These are phyloP conservation scores for Erodium moschatum DNA, from an alignment of 441 rosid species.

Conservation along the genomic window DNA sequence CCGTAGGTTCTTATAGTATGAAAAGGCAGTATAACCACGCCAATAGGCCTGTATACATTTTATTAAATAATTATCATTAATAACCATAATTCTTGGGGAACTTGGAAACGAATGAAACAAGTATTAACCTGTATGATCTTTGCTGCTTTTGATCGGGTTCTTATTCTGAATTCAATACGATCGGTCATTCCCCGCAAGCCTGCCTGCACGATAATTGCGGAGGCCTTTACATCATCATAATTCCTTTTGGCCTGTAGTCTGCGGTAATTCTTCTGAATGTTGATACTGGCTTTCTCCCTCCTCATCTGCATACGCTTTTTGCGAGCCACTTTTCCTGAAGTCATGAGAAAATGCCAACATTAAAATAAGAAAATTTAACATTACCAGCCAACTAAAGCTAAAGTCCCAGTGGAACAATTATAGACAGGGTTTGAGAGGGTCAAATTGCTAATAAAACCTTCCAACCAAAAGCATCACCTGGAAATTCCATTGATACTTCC, in stretches of 20 bases:
- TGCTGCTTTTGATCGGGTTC: constrained; percentile 65
- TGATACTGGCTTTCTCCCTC: constrained; percentile 62
- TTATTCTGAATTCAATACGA: constrained; percentile 61
- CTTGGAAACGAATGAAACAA: constrained; percentile 13
- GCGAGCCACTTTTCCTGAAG: constrained; percentile 47
- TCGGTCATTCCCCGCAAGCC: constrained; percentile 77
- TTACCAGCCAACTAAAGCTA: constrained; percentile 46
- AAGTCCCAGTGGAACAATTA: constrained; percentile 6
- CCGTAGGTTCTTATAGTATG: constrained; percentile 66
- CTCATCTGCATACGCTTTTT: constrained; percentile 37
- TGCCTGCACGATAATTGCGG: constrained; percentile 60
- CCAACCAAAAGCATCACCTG: too few species aligned
- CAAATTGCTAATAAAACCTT: constrained; percentile 8
- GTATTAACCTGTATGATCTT: constrained; percentile 64
- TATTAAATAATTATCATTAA: background rate
- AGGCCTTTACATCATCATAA: constrained; percentile 49
- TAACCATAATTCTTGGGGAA: constrained; percentile 22
- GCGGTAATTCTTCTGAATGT: constrained; percentile 73
- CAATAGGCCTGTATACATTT: constrained; percentile 57
- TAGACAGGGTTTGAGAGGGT: constrained; percentile 2
- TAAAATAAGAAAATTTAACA: constrained; percentile 11
- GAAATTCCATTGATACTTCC: background rate
- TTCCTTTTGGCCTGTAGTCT: constrained; percentile 47
- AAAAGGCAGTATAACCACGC: constrained; percentile 56
- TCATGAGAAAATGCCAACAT: constrained; percentile 2